Percentiles rank a stretch among this genome's conserved stretches.
Evolutionary conservation across 2,329 filamentous ascomycete genomes (phyloP).

Genomic region (Bipolaris zeicola): DNA sequence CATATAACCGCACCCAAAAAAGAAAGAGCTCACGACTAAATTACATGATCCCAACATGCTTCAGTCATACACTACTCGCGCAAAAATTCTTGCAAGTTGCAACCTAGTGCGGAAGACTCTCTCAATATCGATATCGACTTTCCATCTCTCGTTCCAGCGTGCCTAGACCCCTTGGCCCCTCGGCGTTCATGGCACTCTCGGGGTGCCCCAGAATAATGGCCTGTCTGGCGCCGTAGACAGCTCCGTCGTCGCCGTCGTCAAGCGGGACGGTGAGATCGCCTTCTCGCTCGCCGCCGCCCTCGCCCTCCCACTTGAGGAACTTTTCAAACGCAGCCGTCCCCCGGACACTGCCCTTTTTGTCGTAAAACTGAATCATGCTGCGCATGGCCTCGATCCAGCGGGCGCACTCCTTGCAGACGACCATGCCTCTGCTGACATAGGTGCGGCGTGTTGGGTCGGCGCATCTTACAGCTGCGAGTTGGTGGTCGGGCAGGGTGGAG

Average conservation of each 20-base stretch:
- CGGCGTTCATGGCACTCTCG: conserved; percentile 19
- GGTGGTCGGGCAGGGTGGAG: conserved; percentile 33
- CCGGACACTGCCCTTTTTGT: conserved; percentile 38
- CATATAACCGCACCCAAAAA: neutral
- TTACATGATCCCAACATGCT: neutral
- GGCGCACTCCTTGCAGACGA: conserved; percentile 39
- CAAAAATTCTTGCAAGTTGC: neutral
- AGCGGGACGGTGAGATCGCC: conserved; percentile 31
- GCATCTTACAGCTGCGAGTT: conserved; percentile 31
- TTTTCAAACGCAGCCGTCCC: conserved; percentile 39
- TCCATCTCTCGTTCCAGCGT: conserved; percentile 16
- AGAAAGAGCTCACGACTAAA: neutral
- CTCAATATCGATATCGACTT: conserved; percentile 8
- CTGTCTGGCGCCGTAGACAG: conserved; percentile 25
- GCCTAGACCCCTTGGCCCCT: conserved; percentile 20
- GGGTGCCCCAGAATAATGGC: conserved; percentile 33
- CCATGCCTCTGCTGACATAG: conserved; percentile 31
- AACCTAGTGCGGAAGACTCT: neutral
- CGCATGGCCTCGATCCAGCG: conserved; percentile 38
- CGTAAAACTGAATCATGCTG: conserved; percentile 37
- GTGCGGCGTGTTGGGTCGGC: conserved; percentile 24
- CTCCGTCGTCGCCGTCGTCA: conserved; percentile 19
- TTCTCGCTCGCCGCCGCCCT: conserved; percentile 21
- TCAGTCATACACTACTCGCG: too few species aligned
- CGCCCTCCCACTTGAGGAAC: conserved; percentile 36